phyloP scores from a whole-genome alignment of 176 grass and related monocot species.

The Carex kokanica region DNA sequence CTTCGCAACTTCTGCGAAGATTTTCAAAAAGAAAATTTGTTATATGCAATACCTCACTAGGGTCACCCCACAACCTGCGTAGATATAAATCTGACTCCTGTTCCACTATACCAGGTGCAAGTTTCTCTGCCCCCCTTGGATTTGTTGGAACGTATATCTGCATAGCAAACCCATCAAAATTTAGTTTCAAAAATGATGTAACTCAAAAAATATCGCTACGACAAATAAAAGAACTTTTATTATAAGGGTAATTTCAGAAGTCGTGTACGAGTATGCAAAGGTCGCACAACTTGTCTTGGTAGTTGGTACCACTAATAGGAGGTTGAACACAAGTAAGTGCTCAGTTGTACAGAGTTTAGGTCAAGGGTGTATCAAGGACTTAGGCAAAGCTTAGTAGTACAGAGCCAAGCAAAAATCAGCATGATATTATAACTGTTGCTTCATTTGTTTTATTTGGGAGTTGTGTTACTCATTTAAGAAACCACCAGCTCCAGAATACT shows the following conservation, averaged over 20 bases:
- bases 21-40: not conserved
- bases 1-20: too few species aligned
- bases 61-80: conserved; percentile 51
- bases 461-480: not conserved
- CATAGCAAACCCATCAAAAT: not conserved
- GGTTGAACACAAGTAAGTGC: not conserved
- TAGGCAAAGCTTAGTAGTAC: not conserved
- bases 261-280: not conserved
- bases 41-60: conserved; percentile 33
- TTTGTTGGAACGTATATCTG: conserved; percentile 34
- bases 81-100: conserved; percentile 45
- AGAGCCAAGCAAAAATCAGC: not conserved
- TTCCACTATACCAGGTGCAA: conserved; percentile 42
- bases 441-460: not conserved
- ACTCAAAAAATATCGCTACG: not conserved
- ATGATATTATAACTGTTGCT: not conserved
- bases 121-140: conserved; percentile 35
- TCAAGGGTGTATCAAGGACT: not conserved
- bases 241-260: not conserved
- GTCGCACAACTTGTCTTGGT: not conserved
- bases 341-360: not conserved
- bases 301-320: not conserved
- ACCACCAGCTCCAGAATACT: not conserved
- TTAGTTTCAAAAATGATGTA: not conserved
- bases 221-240: not conserved